Percentiles rank a stretch among this genome's conserved stretches.
Conservation (phyloP, 2,329 filamentous ascomycete genomes). For the Bipolaris sorokiniana region DNA sequence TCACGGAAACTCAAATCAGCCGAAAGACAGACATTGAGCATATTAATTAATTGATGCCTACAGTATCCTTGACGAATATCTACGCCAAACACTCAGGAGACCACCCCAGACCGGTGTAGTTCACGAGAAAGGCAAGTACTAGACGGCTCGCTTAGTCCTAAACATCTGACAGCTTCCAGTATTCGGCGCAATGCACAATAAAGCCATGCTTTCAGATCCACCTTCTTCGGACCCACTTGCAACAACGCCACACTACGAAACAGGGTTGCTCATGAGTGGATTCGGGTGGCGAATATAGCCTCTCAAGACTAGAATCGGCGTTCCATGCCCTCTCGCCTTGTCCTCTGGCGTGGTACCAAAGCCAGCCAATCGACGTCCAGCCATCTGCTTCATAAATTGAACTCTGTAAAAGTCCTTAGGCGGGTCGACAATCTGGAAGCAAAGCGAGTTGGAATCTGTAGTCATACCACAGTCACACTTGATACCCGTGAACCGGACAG, state of each 20-base stretch:
- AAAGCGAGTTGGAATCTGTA: conserved; percentile 23
- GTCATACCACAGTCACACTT: conserved; percentile 28
- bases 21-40: too few species aligned
- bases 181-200: background rate
- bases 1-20: too few species aligned
- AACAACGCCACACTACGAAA: background rate
- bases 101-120: too few species aligned
- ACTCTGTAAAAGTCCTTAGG: conserved; percentile 4
- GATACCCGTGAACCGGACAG: conserved; percentile 30
- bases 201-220: too few species aligned
- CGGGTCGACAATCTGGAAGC: conserved; percentile 30
- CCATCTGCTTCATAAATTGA: background rate
- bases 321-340: conserved; percentile 26
- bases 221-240: background rate
- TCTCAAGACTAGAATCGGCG: conserved; percentile 18
- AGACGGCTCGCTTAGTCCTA: too few species aligned
- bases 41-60: too few species aligned
- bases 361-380: background rate
- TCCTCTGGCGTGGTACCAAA: conserved; percentile 21
- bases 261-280: conserved; percentile 29
- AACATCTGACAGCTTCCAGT: background rate
- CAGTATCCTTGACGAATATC: too few species aligned
- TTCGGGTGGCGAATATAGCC: conserved; percentile 23
- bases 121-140: too few species aligned
- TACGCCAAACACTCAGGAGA: too few species aligned